phyloP scores from a whole-genome alignment of 2,329 filamentous ascomycete genomes.

The Epichloe uncinata region DNA sequence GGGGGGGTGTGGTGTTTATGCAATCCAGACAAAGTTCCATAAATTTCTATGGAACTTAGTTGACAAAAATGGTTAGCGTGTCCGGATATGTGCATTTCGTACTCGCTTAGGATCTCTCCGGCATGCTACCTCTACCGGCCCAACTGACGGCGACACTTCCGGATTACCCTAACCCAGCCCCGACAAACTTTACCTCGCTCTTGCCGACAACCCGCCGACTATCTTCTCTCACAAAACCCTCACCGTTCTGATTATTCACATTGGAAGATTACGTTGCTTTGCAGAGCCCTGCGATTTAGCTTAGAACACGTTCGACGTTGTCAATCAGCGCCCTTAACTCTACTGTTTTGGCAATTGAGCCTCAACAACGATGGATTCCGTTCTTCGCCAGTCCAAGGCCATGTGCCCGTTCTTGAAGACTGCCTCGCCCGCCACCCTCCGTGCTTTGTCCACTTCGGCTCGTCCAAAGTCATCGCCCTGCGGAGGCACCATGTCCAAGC shows the following conservation, averaged over 20 bases:
- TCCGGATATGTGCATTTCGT: too few species aligned
- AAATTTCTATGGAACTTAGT: too few species aligned
- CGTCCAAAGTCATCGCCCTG: slow-evolving; percentile 55
- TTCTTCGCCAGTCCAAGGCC: slow-evolving; percentile 87
- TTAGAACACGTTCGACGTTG: neutral
- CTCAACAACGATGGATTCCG: slow-evolving; percentile 62
- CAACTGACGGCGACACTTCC: neutral
- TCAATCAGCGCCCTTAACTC: neutral
- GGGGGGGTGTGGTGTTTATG: too few species aligned
- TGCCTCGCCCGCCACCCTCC: slow-evolving; percentile 81
- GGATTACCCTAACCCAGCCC: neutral
- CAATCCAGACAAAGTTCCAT: too few species aligned
- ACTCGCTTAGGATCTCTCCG: too few species aligned
- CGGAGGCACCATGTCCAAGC: slow-evolving; percentile 90
- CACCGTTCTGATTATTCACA: neutral
- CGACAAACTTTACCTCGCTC: neutral
- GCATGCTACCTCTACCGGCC: neutral
- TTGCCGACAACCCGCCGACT: neutral
- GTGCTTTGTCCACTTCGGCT: slow-evolving; percentile 69
- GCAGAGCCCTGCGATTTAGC: slow-evolving; percentile 1
- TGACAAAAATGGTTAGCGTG: too few species aligned
- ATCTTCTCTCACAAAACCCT: neutral
- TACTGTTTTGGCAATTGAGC: neutral
- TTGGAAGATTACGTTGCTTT: neutral
- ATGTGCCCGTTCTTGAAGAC: slow-evolving; percentile 97